phyloP scores from a whole-genome alignment of 306 rosid species.

The Amphicarpaea edgeworthii region DNA sequence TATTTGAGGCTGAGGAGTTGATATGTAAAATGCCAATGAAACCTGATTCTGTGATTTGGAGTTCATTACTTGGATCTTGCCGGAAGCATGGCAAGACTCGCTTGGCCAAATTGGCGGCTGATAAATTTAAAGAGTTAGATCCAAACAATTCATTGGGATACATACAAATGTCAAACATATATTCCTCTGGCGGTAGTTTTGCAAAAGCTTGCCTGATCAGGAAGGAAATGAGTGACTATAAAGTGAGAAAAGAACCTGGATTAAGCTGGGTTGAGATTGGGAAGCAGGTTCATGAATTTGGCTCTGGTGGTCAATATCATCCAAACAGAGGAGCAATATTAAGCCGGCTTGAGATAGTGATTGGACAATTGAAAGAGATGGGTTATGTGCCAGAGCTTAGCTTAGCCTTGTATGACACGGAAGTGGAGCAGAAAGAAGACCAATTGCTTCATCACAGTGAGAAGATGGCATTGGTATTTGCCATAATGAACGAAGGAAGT shows the following conservation, averaged over 20 bases:
- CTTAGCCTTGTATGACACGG: conserved; percentile 70
- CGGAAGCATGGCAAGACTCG: conserved; percentile 72
- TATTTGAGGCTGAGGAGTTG: conserved; percentile 71
- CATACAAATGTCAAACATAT: conserved; percentile 88
- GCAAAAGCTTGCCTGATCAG: conserved; percentile 68
- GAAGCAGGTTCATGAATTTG: conserved; percentile 81
- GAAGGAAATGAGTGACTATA: conserved; percentile 75
- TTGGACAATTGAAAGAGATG: conserved; percentile 72
- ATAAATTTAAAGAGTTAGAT: conserved; percentile 69
- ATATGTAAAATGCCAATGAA: conserved; percentile 76
- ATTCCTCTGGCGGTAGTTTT: conserved; percentile 67
- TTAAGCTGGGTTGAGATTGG: conserved; percentile 86
- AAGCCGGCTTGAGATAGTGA: conserved; percentile 63
- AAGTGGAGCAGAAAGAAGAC: conserved; percentile 85
- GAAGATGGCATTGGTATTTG: conserved; percentile 84
- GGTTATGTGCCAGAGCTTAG: conserved; percentile 83
- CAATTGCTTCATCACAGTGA: conserved; percentile 84
- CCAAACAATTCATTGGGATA: conserved; percentile 75
- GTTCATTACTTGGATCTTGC: conserved; percentile 89
- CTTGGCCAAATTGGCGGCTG: conserved; percentile 79
- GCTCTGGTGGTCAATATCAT: conserved; percentile 74
- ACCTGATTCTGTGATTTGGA: conserved; percentile 93
- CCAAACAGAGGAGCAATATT: conserved; percentile 58
- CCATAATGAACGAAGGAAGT: conserved; percentile 64
- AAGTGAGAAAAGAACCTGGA: conserved; percentile 88